A percentile compares a stretch with the other conserved stretches of the same genome.
Conservation (phyloP, 2,329 filamentous ascomycete species). For the Gaeumannomyces sp. region DNA sequence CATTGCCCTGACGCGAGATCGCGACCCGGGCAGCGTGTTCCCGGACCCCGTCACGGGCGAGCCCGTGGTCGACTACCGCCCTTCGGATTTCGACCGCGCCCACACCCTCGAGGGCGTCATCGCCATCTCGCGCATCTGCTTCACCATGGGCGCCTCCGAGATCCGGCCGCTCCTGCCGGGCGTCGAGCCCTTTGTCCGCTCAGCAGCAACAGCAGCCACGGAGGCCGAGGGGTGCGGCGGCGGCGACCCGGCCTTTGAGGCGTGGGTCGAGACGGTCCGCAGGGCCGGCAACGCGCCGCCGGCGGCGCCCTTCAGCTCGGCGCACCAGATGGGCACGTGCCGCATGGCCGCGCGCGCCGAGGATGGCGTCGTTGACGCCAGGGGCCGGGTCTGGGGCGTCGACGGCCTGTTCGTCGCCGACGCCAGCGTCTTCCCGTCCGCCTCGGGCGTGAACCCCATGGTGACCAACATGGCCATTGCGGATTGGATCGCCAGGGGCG, state of each 20-base stretch:
- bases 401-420: slow-evolving; percentile 65
- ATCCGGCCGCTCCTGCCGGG: slow-evolving; percentile 62
- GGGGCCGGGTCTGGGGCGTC: slow-evolving; percentile 58
- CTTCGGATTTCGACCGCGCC: slow-evolving; percentile 64
- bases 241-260: slow-evolving; percentile 52
- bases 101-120: slow-evolving; percentile 67
- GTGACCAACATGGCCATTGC: slow-evolving; percentile 67
- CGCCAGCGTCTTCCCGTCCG: slow-evolving; percentile 68
- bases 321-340: slow-evolving; percentile 77
- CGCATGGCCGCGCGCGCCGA: slow-evolving; percentile 48
- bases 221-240: slow-evolving; percentile 12
- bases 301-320: slow-evolving; percentile 54
- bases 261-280: slow-evolving; percentile 51
- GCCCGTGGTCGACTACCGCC: slow-evolving; percentile 62
- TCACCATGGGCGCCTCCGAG: slow-evolving; percentile 72
- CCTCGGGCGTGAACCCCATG: slow-evolving; percentile 79
- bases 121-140: slow-evolving; percentile 68
- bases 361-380: slow-evolving; percentile 51
- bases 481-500: slow-evolving; percentile 55
- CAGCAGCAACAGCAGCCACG: slow-evolving; percentile 16
- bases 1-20: slow-evolving; percentile 70
- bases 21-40: slow-evolving; percentile 68
- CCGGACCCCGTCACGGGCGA: slow-evolving; percentile 61
- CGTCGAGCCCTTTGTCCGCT: slow-evolving; percentile 54
- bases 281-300: slow-evolving; percentile 44